Evolutionary conservation across 2,329 filamentous ascomycete genomes (phyloP), one percentile per base, ranked within the genome.

Genomic region (Pestalotiopsis sp.): DNA sequence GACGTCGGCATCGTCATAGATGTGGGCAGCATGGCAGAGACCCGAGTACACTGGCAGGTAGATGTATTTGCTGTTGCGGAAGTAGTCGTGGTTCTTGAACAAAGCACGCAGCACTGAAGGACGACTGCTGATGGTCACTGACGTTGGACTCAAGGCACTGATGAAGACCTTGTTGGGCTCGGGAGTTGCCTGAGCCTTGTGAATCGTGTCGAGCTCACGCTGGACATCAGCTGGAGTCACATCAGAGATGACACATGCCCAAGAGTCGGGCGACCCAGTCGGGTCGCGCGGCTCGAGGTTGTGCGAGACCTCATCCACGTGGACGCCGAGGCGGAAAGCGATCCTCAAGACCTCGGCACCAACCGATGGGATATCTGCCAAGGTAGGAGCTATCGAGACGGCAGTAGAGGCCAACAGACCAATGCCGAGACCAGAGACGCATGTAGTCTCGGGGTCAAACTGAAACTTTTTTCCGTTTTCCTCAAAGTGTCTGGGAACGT

Each of bases 311-410:
- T 76, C 73, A n/a, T 79, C 70, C 0, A 86, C 83, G 3, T 78
- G 72, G 2, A 85, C 71, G 1, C 84, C 83, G 3, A 86, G 74
- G 1, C 84, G 77, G 67, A 86, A 86, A 1, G 85, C 81, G 1
- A 79, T 40, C 0, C 82, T 76, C 1, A 84, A 72, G 1, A 75
- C 78, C 64, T 85, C 76, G 0, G 79, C 81, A 6, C 82, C 84
- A n/a, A 74, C 73, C 2, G 76, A 55, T 2, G 81, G 73, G 0
- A 86, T 56, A 22, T 84, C 81, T 0, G 76, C 71, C 4, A 84
- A n/a, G 0, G 73, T 76, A 0, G 73, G 66, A 4, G 85, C 76
- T 1, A 84, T 40, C 0, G 83, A 76, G 0, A 85, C 71, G 1
- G 83, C 84, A 20, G 81, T 76, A 0, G 79, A 73, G 4, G 82